Percentiles rank a stretch among this genome's conserved stretches.
phyloP scores from a whole-genome alignment of 2,329 filamentous ascomycete genomes.

The Fusarium sp. region DNA sequence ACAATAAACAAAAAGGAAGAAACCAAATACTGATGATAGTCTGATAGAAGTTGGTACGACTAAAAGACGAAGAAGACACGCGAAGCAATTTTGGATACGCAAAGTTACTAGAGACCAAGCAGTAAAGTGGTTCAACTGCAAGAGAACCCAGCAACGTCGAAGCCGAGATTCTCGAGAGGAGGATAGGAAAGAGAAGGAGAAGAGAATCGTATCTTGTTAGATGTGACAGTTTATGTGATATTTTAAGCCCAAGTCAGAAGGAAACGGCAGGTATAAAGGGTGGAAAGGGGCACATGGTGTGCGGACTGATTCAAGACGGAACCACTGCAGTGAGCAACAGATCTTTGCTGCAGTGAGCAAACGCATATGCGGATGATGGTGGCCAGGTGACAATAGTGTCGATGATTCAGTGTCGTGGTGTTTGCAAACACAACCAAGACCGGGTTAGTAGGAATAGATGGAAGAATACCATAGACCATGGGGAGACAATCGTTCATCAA shows the following conservation, averaged over 20 bases:
- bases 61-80: too few species aligned
- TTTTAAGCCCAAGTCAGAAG: background rate
- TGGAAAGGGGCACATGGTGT: background rate
- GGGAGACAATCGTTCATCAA: background rate
- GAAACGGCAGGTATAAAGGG: constrained; percentile 4
- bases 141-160: background rate
- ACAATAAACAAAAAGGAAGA: too few species aligned
- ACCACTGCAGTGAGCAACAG: constrained; percentile 11
- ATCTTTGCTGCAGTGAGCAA: background rate
- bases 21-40: too few species aligned
- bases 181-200: background rate
- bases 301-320: constrained; percentile 6
- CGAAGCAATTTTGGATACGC: background rate
- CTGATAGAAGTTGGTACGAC: too few species aligned
- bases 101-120: background rate
- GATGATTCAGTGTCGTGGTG: background rate
- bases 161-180: background rate
- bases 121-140: too few species aligned
- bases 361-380: background rate
- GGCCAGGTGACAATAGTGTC: background rate
- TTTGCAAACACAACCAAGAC: background rate
- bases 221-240: background rate
- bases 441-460: background rate
- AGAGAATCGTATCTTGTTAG: background rate
- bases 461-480: too few species aligned